phyloP scores from a whole-genome alignment of 306 rosid genomes.

The Quercus parvula region DNA sequence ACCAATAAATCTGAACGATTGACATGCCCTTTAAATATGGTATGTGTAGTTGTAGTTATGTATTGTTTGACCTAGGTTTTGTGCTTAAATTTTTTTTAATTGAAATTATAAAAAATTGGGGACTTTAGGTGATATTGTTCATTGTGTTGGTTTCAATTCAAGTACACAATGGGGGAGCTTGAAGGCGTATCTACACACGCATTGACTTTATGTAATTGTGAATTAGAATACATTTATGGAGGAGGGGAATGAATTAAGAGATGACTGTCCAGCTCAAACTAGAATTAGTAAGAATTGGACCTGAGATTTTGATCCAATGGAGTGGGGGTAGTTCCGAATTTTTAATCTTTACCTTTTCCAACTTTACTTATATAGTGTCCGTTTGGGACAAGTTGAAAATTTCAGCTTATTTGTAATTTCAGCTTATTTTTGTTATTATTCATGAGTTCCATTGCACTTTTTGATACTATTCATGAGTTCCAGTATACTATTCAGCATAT shows the following conservation, averaged over 20 bases:
- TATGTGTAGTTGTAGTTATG: not conserved
- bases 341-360: not conserved
- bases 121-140: not conserved
- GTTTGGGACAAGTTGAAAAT: too few species aligned
- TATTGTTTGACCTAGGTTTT: not conserved
- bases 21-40: not conserved
- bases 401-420: too few species aligned
- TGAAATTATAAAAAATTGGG: not conserved
- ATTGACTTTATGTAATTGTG: too few species aligned
- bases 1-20: not conserved
- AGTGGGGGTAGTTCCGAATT: not conserved
- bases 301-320: not conserved
- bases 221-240: not conserved
- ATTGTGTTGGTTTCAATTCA: not conserved
- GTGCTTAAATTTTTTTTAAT: not conserved
- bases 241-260: not conserved
- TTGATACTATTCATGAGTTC: too few species aligned
- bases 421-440: too few species aligned
- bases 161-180: not conserved
- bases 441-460: accelerated
- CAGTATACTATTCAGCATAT: not conserved
- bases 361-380: not conserved
- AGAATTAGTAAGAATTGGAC: not conserved
- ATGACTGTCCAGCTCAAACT: not conserved
- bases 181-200: not conserved